phyloP scores from a whole-genome alignment of 176 grass and related monocot species.

The Phyllostachys edulis region DNA sequence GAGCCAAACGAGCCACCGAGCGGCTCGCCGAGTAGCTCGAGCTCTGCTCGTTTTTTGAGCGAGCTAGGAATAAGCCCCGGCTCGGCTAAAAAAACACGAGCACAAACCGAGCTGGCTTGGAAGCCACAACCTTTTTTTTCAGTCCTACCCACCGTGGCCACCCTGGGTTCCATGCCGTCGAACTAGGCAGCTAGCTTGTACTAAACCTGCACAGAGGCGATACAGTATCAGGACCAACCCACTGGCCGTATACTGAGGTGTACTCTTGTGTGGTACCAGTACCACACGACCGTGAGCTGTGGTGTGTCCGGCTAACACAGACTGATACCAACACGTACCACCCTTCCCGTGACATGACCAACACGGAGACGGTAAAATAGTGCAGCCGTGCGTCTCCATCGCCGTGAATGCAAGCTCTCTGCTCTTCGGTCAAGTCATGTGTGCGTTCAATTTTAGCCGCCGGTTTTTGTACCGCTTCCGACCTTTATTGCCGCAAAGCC shows the following conservation, averaged over 20 bases:
- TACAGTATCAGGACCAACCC: neutral
- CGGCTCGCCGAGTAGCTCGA: too few relatives aligned
- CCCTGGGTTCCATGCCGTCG: too few relatives aligned
- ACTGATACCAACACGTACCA: neutral
- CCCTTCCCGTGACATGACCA: slow-evolving; percentile 11
- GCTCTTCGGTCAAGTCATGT: neutral
- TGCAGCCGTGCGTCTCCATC: neutral
- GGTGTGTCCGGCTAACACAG: neutral
- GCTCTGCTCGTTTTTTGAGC: too few relatives aligned
- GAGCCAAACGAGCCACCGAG: too few relatives aligned
- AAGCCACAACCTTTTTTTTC: too few relatives aligned
- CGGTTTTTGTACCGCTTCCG: neutral
- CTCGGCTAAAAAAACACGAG: too few relatives aligned
- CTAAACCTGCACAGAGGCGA: neutral
- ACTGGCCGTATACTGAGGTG: neutral
- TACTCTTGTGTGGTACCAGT: too few relatives aligned
- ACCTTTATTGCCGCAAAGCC: neutral
- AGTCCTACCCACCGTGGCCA: too few relatives aligned
- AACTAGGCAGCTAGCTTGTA: neutral
- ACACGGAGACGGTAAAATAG: neutral
- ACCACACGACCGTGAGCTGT: neutral
- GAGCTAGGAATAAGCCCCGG: too few relatives aligned
- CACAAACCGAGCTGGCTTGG: too few relatives aligned
- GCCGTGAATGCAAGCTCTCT: neutral
- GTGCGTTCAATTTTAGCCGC: neutral